Evolutionary conservation across 352 stramenopile species (phyloP), one percentile per base, ranked within the genome.

Genomic region (Pythium sp.): DNA sequence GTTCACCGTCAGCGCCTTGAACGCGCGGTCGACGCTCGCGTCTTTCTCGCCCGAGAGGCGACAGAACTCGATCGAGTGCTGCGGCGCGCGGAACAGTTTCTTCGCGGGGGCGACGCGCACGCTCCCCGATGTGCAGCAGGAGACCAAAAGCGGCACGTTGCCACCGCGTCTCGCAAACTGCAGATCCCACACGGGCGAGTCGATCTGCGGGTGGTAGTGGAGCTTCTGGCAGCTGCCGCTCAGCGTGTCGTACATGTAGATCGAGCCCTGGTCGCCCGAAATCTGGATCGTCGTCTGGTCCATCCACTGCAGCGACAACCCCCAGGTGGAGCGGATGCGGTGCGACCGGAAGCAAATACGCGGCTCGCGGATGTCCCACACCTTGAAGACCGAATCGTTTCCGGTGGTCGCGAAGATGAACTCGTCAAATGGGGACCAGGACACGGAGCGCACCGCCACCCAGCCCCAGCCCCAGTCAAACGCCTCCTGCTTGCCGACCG

Each of bases 401-500:
- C 88, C 88, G n/a, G 87, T 94, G 4, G 85, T 87, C 6, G 81
- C 86, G 56, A 96, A 96, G n/a, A 96, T 68, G 65, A 92, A 79
- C 24, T 91, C 81, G 59, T 94, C 88, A 64, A 91, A 92, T 5
- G 88, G 86, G 32, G 85, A 94, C 88, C 88, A 96, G 11, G 75
- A 72, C 26, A 96, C 80, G 0, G 84, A 83, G 58, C 88, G 86
- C 12, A 96, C 79, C 18, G 88, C 86, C 22, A 93, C 83, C 88
- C 88, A 96, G 20, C 86, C 86, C 72, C 78, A 89, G 14, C 86
- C 85, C 88, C 88, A 96, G 41, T 94, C 86, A 65, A 93, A 91
- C 1, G 81, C 71, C 61, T 94, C 82, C 67, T 94, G 85, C 66
- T 96, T 96, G 57, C 82, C 84, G 20, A 91, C 77, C 7, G 84